Evolutionary conservation across 306 rosid species (phyloP).

Genomic region (Lagenaria siceraria): DNA sequence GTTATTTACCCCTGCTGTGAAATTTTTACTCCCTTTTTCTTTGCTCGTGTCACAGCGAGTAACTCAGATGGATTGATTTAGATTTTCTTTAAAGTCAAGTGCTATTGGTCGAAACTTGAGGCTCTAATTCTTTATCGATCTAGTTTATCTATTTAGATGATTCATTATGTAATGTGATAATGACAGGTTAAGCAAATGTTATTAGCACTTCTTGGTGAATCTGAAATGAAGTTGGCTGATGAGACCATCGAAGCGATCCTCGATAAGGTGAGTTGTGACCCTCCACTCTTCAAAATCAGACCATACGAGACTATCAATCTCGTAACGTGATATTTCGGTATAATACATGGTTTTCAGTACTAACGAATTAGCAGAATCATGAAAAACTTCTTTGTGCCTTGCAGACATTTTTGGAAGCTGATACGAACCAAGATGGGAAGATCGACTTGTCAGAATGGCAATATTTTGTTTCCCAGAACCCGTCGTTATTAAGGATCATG

Average conservation of each 20-base stretch:
- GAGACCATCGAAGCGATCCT: conserved; percentile 68
- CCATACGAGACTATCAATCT: neutral
- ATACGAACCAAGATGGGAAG: conserved; percentile 75
- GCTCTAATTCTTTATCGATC: neutral
- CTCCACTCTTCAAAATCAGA: neutral
- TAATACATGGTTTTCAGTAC: neutral
- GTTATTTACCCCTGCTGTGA: neutral
- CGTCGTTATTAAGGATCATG: conserved; percentile 72
- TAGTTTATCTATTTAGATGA: neutral
- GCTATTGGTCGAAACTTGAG: neutral
- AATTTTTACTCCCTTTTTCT: neutral
- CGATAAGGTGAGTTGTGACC: conserved; percentile 42
- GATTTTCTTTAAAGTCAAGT: neutral
- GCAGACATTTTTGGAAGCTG: conserved; percentile 86
- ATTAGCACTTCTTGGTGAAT: conserved; percentile 73
- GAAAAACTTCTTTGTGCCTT: neutral
- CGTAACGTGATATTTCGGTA: neutral
- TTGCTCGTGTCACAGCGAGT: neutral
- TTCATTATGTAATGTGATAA: neutral
- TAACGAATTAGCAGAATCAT: neutral
- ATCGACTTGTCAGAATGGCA: conserved; percentile 73
- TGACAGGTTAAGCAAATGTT: conserved; percentile 83
- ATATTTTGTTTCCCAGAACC: conserved; percentile 53
- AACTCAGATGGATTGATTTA: neutral
- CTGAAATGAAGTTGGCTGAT: conserved; percentile 68